Base-by-base conservation (phyloP, 257 asterid species). In the Fraxinus americana region DNA sequence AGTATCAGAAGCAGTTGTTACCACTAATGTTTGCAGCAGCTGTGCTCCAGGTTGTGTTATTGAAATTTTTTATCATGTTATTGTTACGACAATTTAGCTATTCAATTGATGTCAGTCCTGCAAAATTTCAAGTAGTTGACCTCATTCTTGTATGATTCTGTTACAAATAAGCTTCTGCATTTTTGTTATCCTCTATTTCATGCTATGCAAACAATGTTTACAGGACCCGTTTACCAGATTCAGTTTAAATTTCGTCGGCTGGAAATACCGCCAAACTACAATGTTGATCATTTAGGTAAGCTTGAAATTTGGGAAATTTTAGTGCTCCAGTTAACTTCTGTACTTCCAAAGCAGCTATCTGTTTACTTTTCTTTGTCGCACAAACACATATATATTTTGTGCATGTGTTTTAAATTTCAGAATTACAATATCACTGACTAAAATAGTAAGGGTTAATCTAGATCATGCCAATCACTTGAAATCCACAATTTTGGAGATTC, bases 171-270 rank as follows among this genome's bases (percentile, higher is more conserved):
- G 54, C 71, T 74, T 74, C 67, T 81, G 75, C 32, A 27, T 74
- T 21, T 52, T 78, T 71, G 74, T 73, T 78, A 19, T 70, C 43
- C 74, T 75, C 57, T 23, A 66, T 75, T 71, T 79, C 70, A 78
- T 79, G 81, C 41, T 78, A 73, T 67, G 41, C 48, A 65, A 76
- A 67, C 48, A 32, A 77, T 35, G 63, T 82, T 34, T 73, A 41
- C 92, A 95, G 99, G 97, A 66, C 99, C 97, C 13, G 82, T 95
- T 77, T 85, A 87, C 82, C 85, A 84, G 98, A 91, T 95, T 84
- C 97, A 90, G 78, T 93, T 95, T 72, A 95, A 89, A 82, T 95
- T 95, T 81, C 97, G 98, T n/a, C 96, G 86, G 81, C 90, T 85
- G 82, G 97, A 93, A 85, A 95, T 95, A 88, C 99, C 99, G 65